These are phyloP conservation scores for Lentinula novae-zelandiae DNA, from an alignment of 1,284 basidiomycete species.

Conservation along the genomic window DNA sequence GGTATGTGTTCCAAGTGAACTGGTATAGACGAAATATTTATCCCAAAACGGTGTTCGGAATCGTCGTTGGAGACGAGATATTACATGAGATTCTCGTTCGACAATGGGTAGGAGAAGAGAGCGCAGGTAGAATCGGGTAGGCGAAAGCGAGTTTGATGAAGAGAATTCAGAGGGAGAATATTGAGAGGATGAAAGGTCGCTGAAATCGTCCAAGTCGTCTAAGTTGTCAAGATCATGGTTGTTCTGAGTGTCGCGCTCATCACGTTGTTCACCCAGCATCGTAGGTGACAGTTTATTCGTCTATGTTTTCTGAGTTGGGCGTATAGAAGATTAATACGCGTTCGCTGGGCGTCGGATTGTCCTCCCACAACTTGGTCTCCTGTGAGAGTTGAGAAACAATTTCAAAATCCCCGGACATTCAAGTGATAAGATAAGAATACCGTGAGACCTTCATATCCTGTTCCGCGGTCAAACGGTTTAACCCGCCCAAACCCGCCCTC, in stretches of 20 bases:
- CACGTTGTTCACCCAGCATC: not conserved
- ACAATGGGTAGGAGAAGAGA: not conserved
- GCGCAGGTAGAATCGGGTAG: not conserved
- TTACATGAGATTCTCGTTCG: not conserved
- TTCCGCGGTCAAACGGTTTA: too few species aligned
- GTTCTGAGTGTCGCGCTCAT: not conserved
- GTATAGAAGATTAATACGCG: not conserved
- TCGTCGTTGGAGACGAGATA: not conserved
- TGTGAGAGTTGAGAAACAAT: too few species aligned
- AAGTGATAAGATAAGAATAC: too few species aligned
- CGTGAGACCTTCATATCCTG: too few species aligned
- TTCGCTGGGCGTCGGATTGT: not conserved
- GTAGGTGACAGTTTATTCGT: not conserved
- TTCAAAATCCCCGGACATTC: too few species aligned
- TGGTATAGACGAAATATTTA: slow-evolving; percentile 88
- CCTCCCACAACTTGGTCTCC: too few species aligned
- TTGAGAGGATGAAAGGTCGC: not conserved
- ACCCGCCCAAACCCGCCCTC: too few species aligned
- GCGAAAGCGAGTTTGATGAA: not conserved
- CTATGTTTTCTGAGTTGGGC: not conserved
- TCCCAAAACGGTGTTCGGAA: slow-evolving; percentile 75
- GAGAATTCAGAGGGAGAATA: not conserved
- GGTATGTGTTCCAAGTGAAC: slow-evolving; percentile 87
- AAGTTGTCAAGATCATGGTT: too few species aligned
- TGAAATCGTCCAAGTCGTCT: not conserved